Evolutionary conservation across 1,284 basidiomycete species (phyloP).

Genomic region (Ustilago nuda): DNA sequence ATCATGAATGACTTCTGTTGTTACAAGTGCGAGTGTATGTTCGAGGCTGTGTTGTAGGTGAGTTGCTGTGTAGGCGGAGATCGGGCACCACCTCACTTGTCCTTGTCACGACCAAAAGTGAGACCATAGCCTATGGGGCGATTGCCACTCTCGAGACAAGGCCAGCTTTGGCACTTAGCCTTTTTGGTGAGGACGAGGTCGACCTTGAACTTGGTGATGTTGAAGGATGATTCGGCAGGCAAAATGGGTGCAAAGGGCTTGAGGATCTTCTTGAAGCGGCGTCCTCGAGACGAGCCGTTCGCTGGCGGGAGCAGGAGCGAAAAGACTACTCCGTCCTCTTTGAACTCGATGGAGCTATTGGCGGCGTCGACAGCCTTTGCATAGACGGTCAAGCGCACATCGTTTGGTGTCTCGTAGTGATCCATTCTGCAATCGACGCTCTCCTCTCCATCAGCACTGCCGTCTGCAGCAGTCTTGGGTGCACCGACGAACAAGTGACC

Average conservation of each 20-base stretch:
- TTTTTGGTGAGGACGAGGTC: slow-evolving; percentile 65
- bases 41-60: neutral
- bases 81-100: slow-evolving; percentile 25
- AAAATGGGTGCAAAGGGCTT: slow-evolving; percentile 55
- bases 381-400: slow-evolving; percentile 65
- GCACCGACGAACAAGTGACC: slow-evolving; percentile 64
- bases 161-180: slow-evolving; percentile 63
- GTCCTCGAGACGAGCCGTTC: slow-evolving; percentile 33
- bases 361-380: slow-evolving; percentile 59
- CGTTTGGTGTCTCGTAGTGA: slow-evolving; percentile 67
- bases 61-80: neutral
- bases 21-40: slow-evolving; percentile 17
- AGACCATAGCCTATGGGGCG: slow-evolving; percentile 61
- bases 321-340: slow-evolving; percentile 53
- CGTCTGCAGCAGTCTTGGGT: slow-evolving; percentile 24
- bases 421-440: slow-evolving; percentile 61
- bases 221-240: slow-evolving; percentile 54
- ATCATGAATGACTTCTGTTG: slow-evolving; percentile 8
- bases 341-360: slow-evolving; percentile 54
- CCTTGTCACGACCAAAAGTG: slow-evolving; percentile 64
- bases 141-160: slow-evolving; percentile 61
- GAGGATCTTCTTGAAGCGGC: slow-evolving; percentile 56
- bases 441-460: slow-evolving; percentile 34
- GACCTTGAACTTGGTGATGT: slow-evolving; percentile 65
- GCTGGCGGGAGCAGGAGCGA: slow-evolving; percentile 56